Evolutionary conservation across 768 basidiomycete genomes (phyloP).

Genomic region (Pholiota conissans): DNA sequence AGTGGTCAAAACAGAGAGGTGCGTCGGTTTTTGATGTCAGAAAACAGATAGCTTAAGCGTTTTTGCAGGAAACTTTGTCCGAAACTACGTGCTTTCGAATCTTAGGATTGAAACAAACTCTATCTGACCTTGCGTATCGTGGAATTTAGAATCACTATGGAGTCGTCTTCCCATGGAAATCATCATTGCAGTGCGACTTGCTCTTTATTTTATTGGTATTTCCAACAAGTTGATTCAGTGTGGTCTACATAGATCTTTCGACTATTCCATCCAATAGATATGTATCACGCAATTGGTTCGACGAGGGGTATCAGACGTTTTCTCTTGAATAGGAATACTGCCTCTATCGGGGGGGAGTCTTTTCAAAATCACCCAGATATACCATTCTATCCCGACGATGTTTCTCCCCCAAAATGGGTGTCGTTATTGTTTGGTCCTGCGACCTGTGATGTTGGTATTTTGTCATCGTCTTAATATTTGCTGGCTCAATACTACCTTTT

Average conservation of each 20-base stretch:
- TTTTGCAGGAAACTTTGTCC: background rate
- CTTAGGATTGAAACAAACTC: background rate
- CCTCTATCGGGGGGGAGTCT: constrained; percentile 24
- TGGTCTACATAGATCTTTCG: constrained; percentile 28
- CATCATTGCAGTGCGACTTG: background rate
- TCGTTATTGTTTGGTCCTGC: constrained; percentile 24
- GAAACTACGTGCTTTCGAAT: background rate
- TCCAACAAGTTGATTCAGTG: too few species aligned
- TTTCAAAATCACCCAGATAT: constrained; percentile 15
- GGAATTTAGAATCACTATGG: background rate
- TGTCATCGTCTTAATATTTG: background rate
- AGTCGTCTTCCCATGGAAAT: background rate
- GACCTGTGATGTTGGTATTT: constrained; percentile 21
- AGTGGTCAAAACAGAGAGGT: too few species aligned
- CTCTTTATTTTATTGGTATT: background rate
- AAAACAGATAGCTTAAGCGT: too few species aligned
- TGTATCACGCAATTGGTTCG: constrained; percentile 29
- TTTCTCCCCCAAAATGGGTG: constrained; percentile 24
- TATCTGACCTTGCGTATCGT: background rate
- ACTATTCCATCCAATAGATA: constrained; percentile 33
- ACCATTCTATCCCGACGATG: constrained; percentile 19
- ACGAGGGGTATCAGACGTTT: constrained; percentile 26
- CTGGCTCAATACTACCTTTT: background rate
- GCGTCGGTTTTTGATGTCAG: too few species aligned
- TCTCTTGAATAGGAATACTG: constrained; percentile 20